Evolutionary conservation across 192 early-diverging fungal species (phyloP), one percentile per base, ranked within the genome.

Genomic region (Lobulomyces angularis): DNA sequence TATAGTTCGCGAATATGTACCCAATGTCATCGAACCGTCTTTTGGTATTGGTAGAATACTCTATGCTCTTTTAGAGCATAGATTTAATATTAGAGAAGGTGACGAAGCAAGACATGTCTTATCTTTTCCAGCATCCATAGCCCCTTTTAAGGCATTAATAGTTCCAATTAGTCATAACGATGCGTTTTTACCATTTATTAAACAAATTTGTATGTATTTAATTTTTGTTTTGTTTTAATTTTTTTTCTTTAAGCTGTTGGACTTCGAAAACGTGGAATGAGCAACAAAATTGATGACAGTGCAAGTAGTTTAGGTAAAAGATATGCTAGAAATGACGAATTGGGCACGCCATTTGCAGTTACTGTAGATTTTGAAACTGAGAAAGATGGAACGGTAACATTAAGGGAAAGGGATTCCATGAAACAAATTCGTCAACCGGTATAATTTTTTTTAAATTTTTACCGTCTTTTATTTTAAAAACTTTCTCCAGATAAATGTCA

Each of bases 11-110:
- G 90, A 96, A 63, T 99, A 83, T 67, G 83, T 68, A 16, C 95
- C 95, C 33, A 99, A 88, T 54, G 95, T 99, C 51, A 97, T 99
- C 56, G 95, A 99, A 65, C 95, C 95, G 19, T 96, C 95, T 22
- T 99, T 99, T 65, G 95, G 92, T 71, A 83, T 99, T 43, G 90
- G 92, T 42, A 89, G 95, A 49, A 96, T 99, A 37, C 62, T 99
- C 42, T 92, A 94, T 62, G 79, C 88, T 31, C 80, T 96, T 19
- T 66, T 99, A 46, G 95, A 99, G 63, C 95, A 99, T 62, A 74
- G 79, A 38, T 96, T 75, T 70, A 95, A 73, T 70, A 74, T 71
- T 16, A 87, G 95, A 47, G 81, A 83, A 19, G 85, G 69, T 18
- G 92, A 90, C 48, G 95, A 90, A 67, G 67, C 81, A 50, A 83